These are phyloP conservation scores for Actinidia arguta DNA, from an alignment of 179 eudicot genomes.

Conservation along the genomic window DNA sequence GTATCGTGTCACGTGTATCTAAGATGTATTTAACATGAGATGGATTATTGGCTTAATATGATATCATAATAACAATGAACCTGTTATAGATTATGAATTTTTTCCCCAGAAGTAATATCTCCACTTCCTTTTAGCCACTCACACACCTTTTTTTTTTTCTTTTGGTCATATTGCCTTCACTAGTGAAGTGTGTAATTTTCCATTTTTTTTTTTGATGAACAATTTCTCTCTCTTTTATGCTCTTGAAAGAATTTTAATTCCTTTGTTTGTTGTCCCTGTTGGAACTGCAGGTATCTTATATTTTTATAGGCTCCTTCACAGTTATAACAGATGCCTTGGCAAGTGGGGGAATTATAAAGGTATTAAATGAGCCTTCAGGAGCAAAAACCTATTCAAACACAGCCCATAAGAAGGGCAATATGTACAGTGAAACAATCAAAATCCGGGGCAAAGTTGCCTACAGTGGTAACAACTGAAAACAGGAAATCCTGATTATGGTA, in stretches of 20 bases:
- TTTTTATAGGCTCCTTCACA: slow-evolving; percentile 75
- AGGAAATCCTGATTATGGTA: neutral
- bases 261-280: slow-evolving; percentile 8
- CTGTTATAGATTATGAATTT: too few species aligned
- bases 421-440: slow-evolving; percentile 79
- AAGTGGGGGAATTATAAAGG: slow-evolving; percentile 79
- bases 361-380: slow-evolving; percentile 79
- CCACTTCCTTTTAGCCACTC: too few species aligned
- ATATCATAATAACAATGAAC: too few species aligned
- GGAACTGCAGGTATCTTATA: slow-evolving; percentile 72
- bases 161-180: neutral
- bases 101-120: too few species aligned
- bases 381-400: slow-evolving; percentile 81
- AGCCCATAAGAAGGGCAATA: slow-evolving; percentile 88
- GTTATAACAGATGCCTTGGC: slow-evolving; percentile 76
- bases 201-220: neutral
- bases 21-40: slow-evolving; percentile 83
- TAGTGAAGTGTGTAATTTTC: neutral
- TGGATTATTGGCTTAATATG: too few species aligned
- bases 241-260: neutral
- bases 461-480: slow-evolving; percentile 55
- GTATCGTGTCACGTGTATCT: neutral
- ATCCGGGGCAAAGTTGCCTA: slow-evolving; percentile 96
- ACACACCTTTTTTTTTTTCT: neutral
- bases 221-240: neutral